Percentiles rank a stretch among this genome's conserved stretches.
phyloP scores from a whole-genome alignment of 2,329 filamentous ascomycete genomes.

The Elsinoe arachidis region DNA sequence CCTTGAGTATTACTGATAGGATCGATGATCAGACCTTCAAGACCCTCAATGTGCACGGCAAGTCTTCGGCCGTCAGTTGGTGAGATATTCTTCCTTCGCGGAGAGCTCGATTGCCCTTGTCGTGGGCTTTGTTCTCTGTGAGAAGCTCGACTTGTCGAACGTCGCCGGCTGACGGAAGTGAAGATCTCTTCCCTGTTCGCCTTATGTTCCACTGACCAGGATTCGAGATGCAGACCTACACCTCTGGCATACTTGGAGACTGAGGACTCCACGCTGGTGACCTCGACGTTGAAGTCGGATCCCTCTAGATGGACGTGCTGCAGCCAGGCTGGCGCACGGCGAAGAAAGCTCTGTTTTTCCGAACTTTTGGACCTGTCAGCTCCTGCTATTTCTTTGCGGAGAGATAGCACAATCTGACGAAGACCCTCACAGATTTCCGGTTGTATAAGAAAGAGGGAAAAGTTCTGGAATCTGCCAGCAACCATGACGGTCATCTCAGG shows the following conservation, averaged over 20 bases:
- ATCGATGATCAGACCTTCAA: slow-evolving; percentile 89
- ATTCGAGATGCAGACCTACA: slow-evolving; percentile 76
- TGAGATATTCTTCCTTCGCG: slow-evolving; percentile 38
- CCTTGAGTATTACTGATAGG: slow-evolving; percentile 73
- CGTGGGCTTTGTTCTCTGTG: slow-evolving; percentile 40
- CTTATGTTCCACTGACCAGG: slow-evolving; percentile 81
- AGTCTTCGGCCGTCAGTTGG: slow-evolving; percentile 68
- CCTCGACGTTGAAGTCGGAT: slow-evolving; percentile 79
- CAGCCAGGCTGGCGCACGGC: slow-evolving; percentile 75
- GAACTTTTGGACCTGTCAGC: slow-evolving; percentile 15
- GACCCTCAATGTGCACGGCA: slow-evolving; percentile 67
- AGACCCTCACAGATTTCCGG: slow-evolving; percentile 89
- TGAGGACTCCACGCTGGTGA: slow-evolving; percentile 76
- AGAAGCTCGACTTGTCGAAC: slow-evolving; percentile 63
- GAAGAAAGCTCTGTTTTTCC: slow-evolving; percentile 58
- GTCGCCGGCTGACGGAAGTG: slow-evolving; percentile 50
- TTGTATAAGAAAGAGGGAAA: slow-evolving; percentile 80
- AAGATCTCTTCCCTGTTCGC: slow-evolving; percentile 59
- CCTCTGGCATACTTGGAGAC: slow-evolving; percentile 78
- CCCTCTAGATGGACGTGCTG: slow-evolving; percentile 76
- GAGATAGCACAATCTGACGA: slow-evolving; percentile 79
- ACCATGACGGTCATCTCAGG: slow-evolving; percentile 77
- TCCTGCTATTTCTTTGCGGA: slow-evolving; percentile 57
- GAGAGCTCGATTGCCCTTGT: slow-evolving; percentile 23
- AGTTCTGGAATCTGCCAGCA: slow-evolving; percentile 73